Conservation (phyloP, 140 eudicot genomes). For the Ambrosia hybrid region DNA sequence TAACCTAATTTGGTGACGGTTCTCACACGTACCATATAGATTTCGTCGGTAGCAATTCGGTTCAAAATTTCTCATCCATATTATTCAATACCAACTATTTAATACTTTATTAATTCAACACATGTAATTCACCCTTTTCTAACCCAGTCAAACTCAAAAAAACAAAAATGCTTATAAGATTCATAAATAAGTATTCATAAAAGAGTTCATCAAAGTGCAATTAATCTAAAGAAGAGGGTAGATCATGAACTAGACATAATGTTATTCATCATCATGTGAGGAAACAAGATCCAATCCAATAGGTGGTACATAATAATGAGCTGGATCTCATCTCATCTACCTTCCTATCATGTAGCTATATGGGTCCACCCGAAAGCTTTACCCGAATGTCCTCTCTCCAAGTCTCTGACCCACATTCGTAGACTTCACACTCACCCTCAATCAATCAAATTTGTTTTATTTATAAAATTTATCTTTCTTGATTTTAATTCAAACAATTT, state of each 20-base stretch:
- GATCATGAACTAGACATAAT: not conserved
- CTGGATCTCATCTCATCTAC: slow-evolving; percentile 33
- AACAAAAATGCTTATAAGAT: too few relatives aligned
- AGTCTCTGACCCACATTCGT: slow-evolving; percentile 30
- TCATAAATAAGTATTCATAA: too few relatives aligned
- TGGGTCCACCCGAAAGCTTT: slow-evolving; percentile 32
- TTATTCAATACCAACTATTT: too few relatives aligned
- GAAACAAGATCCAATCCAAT: slow-evolving; percentile 12
- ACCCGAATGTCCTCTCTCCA: slow-evolving; percentile 22
- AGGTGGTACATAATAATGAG: slow-evolving; percentile 29
- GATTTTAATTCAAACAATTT: slow-evolving; percentile 12
- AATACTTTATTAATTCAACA: too few relatives aligned
- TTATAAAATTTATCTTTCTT: slow-evolving; percentile 4
- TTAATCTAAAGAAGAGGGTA: slow-evolving; percentile 4
- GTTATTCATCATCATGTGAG: not conserved
- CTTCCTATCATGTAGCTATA: slow-evolving; percentile 24
- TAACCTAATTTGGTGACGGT: too few relatives aligned
- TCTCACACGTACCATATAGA: too few relatives aligned
- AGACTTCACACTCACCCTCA: slow-evolving; percentile 23
- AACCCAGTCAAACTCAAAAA: too few relatives aligned
- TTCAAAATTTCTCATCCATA: too few relatives aligned
- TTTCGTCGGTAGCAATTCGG: too few relatives aligned
- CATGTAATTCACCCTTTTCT: too few relatives aligned
- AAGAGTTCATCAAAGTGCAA: not conserved
- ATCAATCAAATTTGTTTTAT: slow-evolving; percentile 18